Conservation (phyloP, 371 early-diverging fungal species). For the Mucor plumbeus region DNA sequence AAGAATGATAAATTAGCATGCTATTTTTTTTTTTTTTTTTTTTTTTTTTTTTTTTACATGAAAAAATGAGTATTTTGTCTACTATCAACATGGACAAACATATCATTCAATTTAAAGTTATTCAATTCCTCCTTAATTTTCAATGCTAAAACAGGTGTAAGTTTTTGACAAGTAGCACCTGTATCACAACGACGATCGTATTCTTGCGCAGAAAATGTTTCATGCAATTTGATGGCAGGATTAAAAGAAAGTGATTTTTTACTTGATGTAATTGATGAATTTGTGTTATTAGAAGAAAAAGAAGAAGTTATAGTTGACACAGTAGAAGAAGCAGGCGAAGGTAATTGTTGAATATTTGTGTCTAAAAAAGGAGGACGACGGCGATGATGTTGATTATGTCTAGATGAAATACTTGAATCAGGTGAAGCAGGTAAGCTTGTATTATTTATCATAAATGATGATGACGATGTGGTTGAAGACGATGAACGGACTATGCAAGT, state of each 20-base stretch:
- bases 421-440: conserved; percentile 24
- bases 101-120: conserved; percentile 74
- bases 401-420: conserved; percentile 21
- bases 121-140: conserved; percentile 80
- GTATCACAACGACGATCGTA: conserved; percentile 75
- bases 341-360: conserved; percentile 1
- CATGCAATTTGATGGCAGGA: conserved; percentile 38
- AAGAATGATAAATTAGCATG: too few species aligned
- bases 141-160: conserved; percentile 68
- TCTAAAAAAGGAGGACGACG: neutral
- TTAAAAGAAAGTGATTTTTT: conserved; percentile 28
- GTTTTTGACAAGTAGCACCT: conserved; percentile 60
- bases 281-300: neutral
- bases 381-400: conserved; percentile 11
- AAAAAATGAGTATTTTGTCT: conserved; percentile 76
- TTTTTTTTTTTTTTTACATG: conserved; percentile 40
- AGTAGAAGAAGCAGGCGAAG: conserved; percentile 29
- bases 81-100: conserved; percentile 77
- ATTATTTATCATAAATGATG: neutral
- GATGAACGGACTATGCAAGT: neutral
- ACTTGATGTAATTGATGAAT: neutral
- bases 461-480: neutral
- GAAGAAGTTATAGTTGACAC: conserved; percentile 13
- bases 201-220: conserved; percentile 66
- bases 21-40: neutral